Base-by-base conservation (phyloP, 768 basidiomycete species). In the Hygrophoropsis aurantiaca region DNA sequence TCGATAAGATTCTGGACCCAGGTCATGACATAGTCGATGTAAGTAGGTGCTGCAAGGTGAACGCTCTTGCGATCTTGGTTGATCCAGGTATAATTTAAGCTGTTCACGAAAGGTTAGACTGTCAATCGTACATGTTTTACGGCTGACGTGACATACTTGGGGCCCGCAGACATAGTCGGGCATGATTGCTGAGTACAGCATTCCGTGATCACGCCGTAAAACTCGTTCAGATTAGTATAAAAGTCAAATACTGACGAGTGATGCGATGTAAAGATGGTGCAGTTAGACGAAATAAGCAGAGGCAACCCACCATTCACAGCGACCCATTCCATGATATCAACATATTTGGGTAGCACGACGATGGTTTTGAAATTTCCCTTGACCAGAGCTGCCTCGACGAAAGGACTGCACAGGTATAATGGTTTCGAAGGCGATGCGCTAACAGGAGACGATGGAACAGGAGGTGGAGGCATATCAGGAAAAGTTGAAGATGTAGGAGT, bases 341-440 rank as follows among this genome's bases (percentile, higher is more conserved):
- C 87, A 57, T 94, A 97, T 65, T 95, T 97, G 6, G 95, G 95
- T 44, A 93, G 78, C 70, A 93, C 88, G 47, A 97, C 94, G 58
- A 98, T 97, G 3, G 94, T 97, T 74, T 95, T 97, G 75, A 97
- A 97, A 69, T 94, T 97, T 19, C 95, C 95, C 66, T 95, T 97
- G 49, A 98, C 94, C 36, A 98, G 78, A 0, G 95, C 92, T 2
- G 93, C 87, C 57, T 95, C 94, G 46, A 89, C 91, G 65, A 98
- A 98, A 3, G 94, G 94, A 44, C 89, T 88, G 66, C 88, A 95
- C 10, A 97, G 78, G 62, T 95, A 97, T 15, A 97, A 71, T 1
- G 90, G 87, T 54, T 89, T 90, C 18, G 57, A 51, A 3, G 51
- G 44, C 4, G 33, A 30, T 15, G 53, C 38, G 37, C 42, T 53